A percentile compares a stretch with the other conserved stretches of the same genome.
Conservation (phyloP, 768 basidiomycete species). For the Hemileccinum rubropunctum region DNA sequence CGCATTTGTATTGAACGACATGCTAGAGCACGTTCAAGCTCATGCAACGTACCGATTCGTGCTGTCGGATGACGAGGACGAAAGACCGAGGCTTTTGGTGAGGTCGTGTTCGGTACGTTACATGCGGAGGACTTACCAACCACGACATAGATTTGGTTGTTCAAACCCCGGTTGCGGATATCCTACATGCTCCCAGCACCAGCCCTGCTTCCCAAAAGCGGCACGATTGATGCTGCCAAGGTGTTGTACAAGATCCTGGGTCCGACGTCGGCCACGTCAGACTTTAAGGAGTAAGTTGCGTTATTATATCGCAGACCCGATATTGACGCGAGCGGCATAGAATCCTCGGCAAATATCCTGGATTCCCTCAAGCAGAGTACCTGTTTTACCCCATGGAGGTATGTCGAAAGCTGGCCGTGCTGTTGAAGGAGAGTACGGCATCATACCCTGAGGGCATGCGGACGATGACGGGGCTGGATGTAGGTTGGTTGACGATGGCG, state of each 20-base stretch:
- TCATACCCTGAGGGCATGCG: conserved; percentile 76
- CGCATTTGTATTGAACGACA: conserved; percentile 88
- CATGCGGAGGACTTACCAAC: background rate
- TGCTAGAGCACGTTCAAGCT: conserved; percentile 87
- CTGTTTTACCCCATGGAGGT: conserved; percentile 79
- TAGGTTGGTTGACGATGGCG: conserved; percentile 62
- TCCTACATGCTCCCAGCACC: conserved; percentile 62
- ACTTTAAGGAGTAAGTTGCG: conserved; percentile 26
- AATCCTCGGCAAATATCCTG: conserved; percentile 67
- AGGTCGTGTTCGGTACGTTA: conserved; percentile 18
- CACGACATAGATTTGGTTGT: conserved; percentile 77
- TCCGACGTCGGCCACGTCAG: conserved; percentile 45
- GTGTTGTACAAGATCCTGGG: conserved; percentile 81
- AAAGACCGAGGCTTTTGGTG: conserved; percentile 75
- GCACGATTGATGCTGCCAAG: conserved; percentile 70
- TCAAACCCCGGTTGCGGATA: conserved; percentile 84
- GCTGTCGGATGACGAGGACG: conserved; percentile 83
- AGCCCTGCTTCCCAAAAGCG: conserved; percentile 58
- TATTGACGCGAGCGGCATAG: conserved; percentile 29
- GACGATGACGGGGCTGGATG: conserved; percentile 76
- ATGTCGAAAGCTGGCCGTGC: conserved; percentile 64
- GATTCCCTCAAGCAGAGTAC: conserved; percentile 86
- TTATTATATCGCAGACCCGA: background rate
- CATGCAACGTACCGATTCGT: conserved; percentile 94
- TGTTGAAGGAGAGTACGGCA: conserved; percentile 74